These are phyloP conservation scores for Epichloe scottii DNA, from an alignment of 2,329 filamentous ascomycete genomes.

Conservation along the genomic window DNA sequence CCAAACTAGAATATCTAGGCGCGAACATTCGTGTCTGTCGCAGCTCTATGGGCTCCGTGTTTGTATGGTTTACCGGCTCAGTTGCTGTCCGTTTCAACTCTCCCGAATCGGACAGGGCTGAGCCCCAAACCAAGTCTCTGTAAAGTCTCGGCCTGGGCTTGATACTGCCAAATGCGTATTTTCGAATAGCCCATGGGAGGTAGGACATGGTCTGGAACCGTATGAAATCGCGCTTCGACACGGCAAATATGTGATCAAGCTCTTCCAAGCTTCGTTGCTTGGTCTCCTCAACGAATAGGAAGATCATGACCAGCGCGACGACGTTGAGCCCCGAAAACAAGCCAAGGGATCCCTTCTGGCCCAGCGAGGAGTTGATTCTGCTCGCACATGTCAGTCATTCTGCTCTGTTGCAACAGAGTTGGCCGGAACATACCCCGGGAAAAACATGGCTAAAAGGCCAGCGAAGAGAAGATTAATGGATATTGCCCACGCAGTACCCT, in stretches of 20 bases:
- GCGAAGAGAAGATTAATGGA: slow-evolving; percentile 35
- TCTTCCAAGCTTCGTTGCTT: slow-evolving; percentile 27
- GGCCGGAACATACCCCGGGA: slow-evolving; percentile 15
- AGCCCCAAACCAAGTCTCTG: slow-evolving; percentile 20
- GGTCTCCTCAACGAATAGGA: slow-evolving; percentile 31
- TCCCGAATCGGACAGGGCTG: not conserved
- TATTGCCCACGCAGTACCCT: slow-evolving; percentile 35
- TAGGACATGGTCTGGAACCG: slow-evolving; percentile 21
- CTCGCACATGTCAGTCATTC: not conserved
- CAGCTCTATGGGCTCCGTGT: not conserved
- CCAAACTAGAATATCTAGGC: not conserved
- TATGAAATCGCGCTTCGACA: slow-evolving; percentile 26
- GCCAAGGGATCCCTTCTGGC: slow-evolving; percentile 25
- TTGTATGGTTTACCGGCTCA: not conserved
- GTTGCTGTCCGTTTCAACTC: not conserved
- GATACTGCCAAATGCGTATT: slow-evolving; percentile 12
- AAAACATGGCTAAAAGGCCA: slow-evolving; percentile 31
- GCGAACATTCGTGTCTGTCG: not conserved
- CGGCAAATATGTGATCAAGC: slow-evolving; percentile 26
- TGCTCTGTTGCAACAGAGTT: not conserved
- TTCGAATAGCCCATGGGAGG: slow-evolving; percentile 23
- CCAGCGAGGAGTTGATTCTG: slow-evolving; percentile 13
- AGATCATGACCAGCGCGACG: slow-evolving; percentile 31
- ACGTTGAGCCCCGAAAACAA: slow-evolving; percentile 35
- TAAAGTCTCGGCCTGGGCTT: slow-evolving; percentile 20